Evolutionary conservation across 306 rosid genomes (phyloP).

Genomic region (Prunus mume): DNA sequence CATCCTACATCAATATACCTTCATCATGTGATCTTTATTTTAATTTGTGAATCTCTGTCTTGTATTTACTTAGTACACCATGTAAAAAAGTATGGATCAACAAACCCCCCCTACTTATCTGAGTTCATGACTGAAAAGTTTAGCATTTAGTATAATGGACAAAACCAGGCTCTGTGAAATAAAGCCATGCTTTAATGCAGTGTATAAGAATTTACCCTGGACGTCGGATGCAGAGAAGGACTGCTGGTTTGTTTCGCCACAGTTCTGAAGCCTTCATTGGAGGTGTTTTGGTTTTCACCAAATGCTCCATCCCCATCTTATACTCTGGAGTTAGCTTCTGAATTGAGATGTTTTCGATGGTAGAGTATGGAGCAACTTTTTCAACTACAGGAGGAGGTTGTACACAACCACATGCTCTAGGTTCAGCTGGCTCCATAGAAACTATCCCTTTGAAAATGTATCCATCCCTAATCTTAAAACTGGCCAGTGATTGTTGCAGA

Average conservation of each 20-base stretch:
- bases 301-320: slow-evolving; percentile 75
- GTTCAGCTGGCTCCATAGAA: slow-evolving; percentile 61
- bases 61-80: not conserved
- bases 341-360: slow-evolving; percentile 58
- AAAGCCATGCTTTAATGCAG: not conserved
- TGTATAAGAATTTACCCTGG: slow-evolving; percentile 64
- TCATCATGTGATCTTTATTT: not conserved
- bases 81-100: not conserved
- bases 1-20: not conserved
- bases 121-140: slow-evolving; percentile 1
- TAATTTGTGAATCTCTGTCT: not conserved
- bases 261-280: slow-evolving; percentile 76
- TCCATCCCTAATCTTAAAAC: slow-evolving; percentile 62
- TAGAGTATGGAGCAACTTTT: slow-evolving; percentile 61
- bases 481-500: slow-evolving; percentile 48
- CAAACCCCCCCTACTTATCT: not conserved
- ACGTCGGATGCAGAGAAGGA: slow-evolving; percentile 75
- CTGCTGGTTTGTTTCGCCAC: slow-evolving; percentile 69
- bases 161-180: not conserved
- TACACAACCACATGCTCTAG: slow-evolving; percentile 72
- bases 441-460: slow-evolving; percentile 77
- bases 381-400: slow-evolving; percentile 60
- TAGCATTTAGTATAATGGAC: not conserved
- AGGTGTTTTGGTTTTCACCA: slow-evolving; percentile 74
- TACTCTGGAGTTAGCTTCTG: slow-evolving; percentile 82